phyloP scores from a whole-genome alignment of 768 basidiomycete species.

The Leccinellum albellum region DNA sequence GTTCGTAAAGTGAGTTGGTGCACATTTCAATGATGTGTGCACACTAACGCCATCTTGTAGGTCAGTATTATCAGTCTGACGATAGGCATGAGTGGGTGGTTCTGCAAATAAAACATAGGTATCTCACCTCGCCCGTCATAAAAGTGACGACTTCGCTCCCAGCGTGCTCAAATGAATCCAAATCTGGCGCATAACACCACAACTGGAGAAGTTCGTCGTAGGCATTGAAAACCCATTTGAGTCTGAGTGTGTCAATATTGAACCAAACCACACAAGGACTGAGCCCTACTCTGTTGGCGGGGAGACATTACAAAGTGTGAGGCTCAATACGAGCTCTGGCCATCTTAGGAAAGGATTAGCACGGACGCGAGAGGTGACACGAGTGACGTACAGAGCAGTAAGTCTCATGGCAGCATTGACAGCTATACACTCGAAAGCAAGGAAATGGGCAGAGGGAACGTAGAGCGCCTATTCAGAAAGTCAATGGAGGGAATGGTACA shows the following conservation, averaged over 20 bases:
- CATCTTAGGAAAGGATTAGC: slow-evolving; percentile 43
- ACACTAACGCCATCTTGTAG: slow-evolving; percentile 60
- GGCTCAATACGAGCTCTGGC: slow-evolving; percentile 65
- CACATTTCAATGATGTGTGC: not conserved
- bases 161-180: slow-evolving; percentile 65
- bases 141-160: slow-evolving; percentile 56
- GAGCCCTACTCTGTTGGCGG: slow-evolving; percentile 59
- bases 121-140: slow-evolving; percentile 55
- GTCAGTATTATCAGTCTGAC: slow-evolving; percentile 40
- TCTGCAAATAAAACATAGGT: not conserved
- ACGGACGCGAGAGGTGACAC: not conserved
- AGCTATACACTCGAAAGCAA: slow-evolving; percentile 62
- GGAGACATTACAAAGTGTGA: slow-evolving; percentile 67
- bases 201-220: slow-evolving; percentile 59
- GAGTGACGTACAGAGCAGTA: slow-evolving; percentile 52
- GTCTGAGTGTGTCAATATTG: slow-evolving; percentile 34
- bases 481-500: not conserved
- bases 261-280: not conserved
- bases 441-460: slow-evolving; percentile 66
- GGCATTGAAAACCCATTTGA: slow-evolving; percentile 56
- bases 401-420: slow-evolving; percentile 60
- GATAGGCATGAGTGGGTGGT: not conserved
- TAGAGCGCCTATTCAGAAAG: slow-evolving; percentile 44
- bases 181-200: slow-evolving; percentile 63
- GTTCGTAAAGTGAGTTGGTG: slow-evolving; percentile 10